Conservation (phyloP, 1,284 basidiomycete species). For the Ustilago sp. region DNA sequence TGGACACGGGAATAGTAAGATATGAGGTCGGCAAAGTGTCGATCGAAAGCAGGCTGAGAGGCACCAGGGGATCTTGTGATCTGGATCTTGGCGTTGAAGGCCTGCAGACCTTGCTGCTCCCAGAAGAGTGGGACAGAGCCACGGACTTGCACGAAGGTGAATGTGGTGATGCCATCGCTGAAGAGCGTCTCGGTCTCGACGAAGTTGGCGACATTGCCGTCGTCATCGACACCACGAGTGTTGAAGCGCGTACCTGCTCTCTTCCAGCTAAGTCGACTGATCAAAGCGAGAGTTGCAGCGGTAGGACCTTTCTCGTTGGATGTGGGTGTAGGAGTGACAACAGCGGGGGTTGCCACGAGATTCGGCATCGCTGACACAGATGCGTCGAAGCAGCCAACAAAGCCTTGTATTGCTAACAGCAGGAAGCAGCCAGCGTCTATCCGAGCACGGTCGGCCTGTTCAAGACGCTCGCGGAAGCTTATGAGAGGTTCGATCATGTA, state of each 20-base stretch:
- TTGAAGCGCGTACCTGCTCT: conserved; percentile 97
- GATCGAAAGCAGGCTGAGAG: conserved; percentile 94
- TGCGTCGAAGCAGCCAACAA: conserved; percentile 76
- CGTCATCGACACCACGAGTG: conserved; percentile 96
- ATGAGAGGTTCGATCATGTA: conserved; percentile 82
- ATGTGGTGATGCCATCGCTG: conserved; percentile 82
- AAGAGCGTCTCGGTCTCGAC: conserved; percentile 96
- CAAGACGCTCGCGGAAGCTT: conserved; percentile 82
- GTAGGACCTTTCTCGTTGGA: not conserved
- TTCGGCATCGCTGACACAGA: conserved; percentile 71
- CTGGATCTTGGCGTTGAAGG: conserved; percentile 63
- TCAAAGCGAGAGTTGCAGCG: conserved; percentile 78
- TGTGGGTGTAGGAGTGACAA: conserved; percentile 72
- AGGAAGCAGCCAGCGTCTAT: conserved; percentile 73
- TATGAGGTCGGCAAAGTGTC: conserved; percentile 84
- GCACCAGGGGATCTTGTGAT: conserved; percentile 83
- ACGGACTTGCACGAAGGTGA: conserved; percentile 91
- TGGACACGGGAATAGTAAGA: conserved; percentile 62
- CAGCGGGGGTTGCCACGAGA: not conserved
- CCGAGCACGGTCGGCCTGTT: conserved; percentile 77
- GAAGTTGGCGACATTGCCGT: conserved; percentile 96
- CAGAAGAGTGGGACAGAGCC: conserved; percentile 88
- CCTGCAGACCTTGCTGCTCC: conserved; percentile 90
- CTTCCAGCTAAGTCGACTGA: conserved; percentile 89
- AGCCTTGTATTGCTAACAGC: conserved; percentile 92